Evolutionary conservation across 2,329 filamentous ascomycete genomes (phyloP).

Genomic region (Blumeriella jaapii): DNA sequence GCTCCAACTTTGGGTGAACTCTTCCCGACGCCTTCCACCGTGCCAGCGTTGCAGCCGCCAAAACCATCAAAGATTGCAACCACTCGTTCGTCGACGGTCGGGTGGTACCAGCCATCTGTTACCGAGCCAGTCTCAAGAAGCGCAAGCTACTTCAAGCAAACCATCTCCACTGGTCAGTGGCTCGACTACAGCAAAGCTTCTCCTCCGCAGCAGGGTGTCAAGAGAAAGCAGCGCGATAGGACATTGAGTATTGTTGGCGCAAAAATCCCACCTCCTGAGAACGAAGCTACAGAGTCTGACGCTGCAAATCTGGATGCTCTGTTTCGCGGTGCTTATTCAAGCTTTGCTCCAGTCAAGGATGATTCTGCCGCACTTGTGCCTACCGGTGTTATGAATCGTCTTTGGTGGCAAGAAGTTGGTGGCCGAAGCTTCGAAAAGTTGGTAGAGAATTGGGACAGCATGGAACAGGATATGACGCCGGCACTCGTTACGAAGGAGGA

Average conservation of each 20-base stretch:
- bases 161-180: constrained; percentile 56
- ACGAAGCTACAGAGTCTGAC: constrained; percentile 42
- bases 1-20: constrained; percentile 59
- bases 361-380: constrained; percentile 61
- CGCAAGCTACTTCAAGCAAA: constrained; percentile 52
- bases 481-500: constrained; percentile 4
- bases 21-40: constrained; percentile 55
- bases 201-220: constrained; percentile 39
- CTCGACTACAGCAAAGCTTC: constrained; percentile 57
- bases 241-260: constrained; percentile 54
- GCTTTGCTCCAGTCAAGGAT: constrained; percentile 67
- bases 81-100: constrained; percentile 41
- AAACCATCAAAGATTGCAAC: constrained; percentile 59
- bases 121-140: constrained; percentile 30
- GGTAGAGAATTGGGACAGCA: constrained; percentile 31
- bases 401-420: constrained; percentile 69
- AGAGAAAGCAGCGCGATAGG: constrained; percentile 58
- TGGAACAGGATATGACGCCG: constrained; percentile 6
- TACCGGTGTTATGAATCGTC: constrained; percentile 50
- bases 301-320: constrained; percentile 60
- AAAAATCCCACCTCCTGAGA: constrained; percentile 37
- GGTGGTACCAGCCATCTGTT: constrained; percentile 33
- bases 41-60: constrained; percentile 57
- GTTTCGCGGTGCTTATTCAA: constrained; percentile 68
- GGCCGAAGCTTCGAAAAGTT: constrained; percentile 53